Conservation (phyloP, 306 rosid genomes). For the Lathyrus sativus region DNA sequence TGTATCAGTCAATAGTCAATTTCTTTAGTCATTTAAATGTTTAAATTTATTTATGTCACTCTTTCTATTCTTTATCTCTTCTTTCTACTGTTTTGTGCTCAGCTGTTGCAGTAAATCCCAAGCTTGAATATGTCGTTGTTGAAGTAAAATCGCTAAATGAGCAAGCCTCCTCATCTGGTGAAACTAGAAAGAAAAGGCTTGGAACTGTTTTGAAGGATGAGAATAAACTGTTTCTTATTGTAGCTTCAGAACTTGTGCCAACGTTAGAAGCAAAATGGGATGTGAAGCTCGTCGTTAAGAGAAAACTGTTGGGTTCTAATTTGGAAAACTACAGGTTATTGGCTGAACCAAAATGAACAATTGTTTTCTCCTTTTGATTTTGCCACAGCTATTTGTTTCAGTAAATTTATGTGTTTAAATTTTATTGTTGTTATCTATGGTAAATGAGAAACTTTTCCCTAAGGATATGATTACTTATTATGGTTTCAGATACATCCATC, state of each 20-base stretch:
- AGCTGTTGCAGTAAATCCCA: constrained; percentile 96
- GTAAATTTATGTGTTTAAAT: constrained; percentile 23
- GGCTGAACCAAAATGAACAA: constrained; percentile 26
- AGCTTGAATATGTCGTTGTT: constrained; percentile 89
- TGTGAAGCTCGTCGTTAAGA: constrained; percentile 66
- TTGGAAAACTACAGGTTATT: constrained; percentile 89
- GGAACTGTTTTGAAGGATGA: constrained; percentile 79
- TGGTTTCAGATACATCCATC: constrained; percentile 77
- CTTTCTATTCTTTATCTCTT: constrained; percentile 28
- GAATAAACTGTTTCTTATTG: constrained; percentile 72
- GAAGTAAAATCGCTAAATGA: constrained; percentile 61
- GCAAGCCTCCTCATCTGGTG: constrained; percentile 53
- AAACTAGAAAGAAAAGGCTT: constrained; percentile 55
- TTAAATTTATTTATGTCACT: constrained; percentile 26
- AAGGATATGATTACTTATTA: constrained; percentile 28
- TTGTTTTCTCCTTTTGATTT: constrained; percentile 26
- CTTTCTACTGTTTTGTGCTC: constrained; percentile 39
- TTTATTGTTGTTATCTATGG: not conserved
- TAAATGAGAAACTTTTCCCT: constrained; percentile 26
- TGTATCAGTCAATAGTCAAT: not conserved
- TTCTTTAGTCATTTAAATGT: constrained; percentile 15
- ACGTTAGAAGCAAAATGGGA: constrained; percentile 90
- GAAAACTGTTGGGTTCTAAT: constrained; percentile 70
- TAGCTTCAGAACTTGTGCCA: constrained; percentile 88
- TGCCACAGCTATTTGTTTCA: constrained; percentile 24